Percentiles rank a stretch among this genome's conserved stretches.
These are phyloP conservation scores for Phaeolepiota aurea DNA, from an alignment of 768 basidiomycete species.

Conservation along the genomic window DNA sequence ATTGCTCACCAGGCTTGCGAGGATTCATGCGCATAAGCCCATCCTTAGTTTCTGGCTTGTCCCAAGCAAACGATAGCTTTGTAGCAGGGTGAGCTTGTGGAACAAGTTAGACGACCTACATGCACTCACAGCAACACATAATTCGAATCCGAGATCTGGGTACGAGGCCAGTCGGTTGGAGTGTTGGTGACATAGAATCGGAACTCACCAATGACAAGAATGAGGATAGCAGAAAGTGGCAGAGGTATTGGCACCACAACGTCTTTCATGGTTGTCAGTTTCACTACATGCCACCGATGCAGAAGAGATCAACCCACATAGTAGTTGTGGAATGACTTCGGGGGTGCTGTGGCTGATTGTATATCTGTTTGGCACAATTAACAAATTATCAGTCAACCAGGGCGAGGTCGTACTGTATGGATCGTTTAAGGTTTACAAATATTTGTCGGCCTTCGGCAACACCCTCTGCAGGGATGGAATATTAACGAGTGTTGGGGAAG, in stretches of 20 bases:
- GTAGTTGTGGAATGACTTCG: conserved; percentile 60
- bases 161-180: not conserved
- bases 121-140: conserved; percentile 50
- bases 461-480: conserved; percentile 33
- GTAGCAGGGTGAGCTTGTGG: not conserved
- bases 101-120: not conserved
- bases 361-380: conserved; percentile 28
- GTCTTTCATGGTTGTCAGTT: conserved; percentile 24
- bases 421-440: conserved; percentile 63
- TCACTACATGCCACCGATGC: not conserved
- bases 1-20: conserved; percentile 47
- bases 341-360: conserved; percentile 62
- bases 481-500: not conserved
- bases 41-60: conserved; percentile 55
- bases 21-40: conserved; percentile 62
- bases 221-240: conserved; percentile 59
- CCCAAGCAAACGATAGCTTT: conserved; percentile 67
- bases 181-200: too few species aligned
- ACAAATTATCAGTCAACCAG: not conserved
- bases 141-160: conserved; percentile 66
- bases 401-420: conserved; percentile 43
- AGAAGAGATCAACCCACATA: conserved; percentile 37
- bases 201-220: conserved; percentile 56
- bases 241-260: conserved; percentile 62
- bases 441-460: conserved; percentile 63